Evolutionary conservation across 2,329 filamentous ascomycete genomes (phyloP), one percentile per base, ranked within the genome.

Genomic region (Purpureocillium lavendulum): DNA sequence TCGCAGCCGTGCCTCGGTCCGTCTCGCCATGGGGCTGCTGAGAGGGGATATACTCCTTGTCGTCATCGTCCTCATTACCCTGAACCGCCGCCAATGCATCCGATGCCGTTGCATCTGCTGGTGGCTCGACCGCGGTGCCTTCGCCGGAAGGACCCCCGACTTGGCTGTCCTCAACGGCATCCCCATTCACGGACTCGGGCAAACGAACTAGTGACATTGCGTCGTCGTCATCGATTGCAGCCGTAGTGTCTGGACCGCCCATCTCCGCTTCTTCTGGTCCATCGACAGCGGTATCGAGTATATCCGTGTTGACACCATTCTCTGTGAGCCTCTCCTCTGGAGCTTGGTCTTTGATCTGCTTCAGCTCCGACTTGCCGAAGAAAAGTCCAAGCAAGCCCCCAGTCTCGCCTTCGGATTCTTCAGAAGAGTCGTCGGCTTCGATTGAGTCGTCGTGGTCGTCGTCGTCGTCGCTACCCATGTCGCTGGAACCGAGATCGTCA

Each of bases 401-500:
- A 1, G 66, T 62, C n/a, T 61, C 65, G 3, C 62, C 65, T 3
- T 65, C 64, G 17, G 62, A 63, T 8, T 66, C 68, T 4, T 60
- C 64, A 6, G 69, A 69, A 4, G 67, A 69, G 4, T 60, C 62
- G 2, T 58, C 60, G 2, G 59, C 56, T 7, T 59, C 57, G 21
- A 61, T 58, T 4, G 66, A 66, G 6, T 61, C 66, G 26, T 62
- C 65, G n/a, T n/a, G n/a, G 34, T 64, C 69, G 14, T 36, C 40
- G 7, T 48, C 42, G 13, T 69, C 65, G 13, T 64, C 65, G 37
- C 48, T 53, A 7, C 46, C 59, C 53, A 67, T 65, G 33, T 81
- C 75, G 21, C 70, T 75, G 3, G 76, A 77, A 3, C 74, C 76
- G 48, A 80, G 60, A 41, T 82, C 77, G 43, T 82, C 77, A 46